Conservation (phyloP, 1,139 yeast genomes). For the Magnusiomyces magnusii region DNA sequence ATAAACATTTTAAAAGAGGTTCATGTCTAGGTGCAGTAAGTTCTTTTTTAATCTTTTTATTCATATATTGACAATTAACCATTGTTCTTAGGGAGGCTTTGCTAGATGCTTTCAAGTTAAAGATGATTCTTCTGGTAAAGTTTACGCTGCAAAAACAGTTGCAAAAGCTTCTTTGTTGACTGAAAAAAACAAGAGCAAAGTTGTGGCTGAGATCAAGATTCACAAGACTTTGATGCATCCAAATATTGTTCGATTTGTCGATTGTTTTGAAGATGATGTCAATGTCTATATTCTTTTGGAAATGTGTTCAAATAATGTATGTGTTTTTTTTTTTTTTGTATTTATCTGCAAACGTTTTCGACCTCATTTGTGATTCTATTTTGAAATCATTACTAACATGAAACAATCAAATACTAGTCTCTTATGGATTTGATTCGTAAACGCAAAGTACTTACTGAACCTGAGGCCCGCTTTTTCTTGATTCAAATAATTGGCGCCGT, state of each 20-base stretch:
- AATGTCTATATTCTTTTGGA: conserved; percentile 90
- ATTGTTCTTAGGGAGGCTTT: conserved; percentile 62
- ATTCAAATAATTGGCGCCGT: conserved; percentile 93
- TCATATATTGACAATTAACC: neutral
- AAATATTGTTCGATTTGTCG: conserved; percentile 83
- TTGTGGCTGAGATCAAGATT: conserved; percentile 85
- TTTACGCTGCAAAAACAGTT: conserved; percentile 95
- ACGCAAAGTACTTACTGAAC: conserved; percentile 76
- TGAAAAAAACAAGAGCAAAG: conserved; percentile 83
- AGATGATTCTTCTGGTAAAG: conserved; percentile 61
- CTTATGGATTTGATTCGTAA: conserved; percentile 85
- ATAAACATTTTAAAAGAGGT: conserved; percentile 88
- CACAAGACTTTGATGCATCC: conserved; percentile 88
- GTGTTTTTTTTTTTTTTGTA: neutral
- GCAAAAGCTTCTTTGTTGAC: conserved; percentile 91
- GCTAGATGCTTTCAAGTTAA: conserved; percentile 98
- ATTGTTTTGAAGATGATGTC: conserved; percentile 91
- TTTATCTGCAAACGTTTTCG: neutral
- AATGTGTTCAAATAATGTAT: conserved; percentile 61
- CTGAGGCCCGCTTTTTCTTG: conserved; percentile 86
- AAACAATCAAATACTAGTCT: conserved; percentile 27
- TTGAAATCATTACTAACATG: neutral
- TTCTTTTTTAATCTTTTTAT: neutral
- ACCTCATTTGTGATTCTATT: no score
- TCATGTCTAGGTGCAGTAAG: conserved; percentile 71